phyloP scores from a whole-genome alignment of 1,284 basidiomycete genomes.

The Apiotrichum sp. region DNA sequence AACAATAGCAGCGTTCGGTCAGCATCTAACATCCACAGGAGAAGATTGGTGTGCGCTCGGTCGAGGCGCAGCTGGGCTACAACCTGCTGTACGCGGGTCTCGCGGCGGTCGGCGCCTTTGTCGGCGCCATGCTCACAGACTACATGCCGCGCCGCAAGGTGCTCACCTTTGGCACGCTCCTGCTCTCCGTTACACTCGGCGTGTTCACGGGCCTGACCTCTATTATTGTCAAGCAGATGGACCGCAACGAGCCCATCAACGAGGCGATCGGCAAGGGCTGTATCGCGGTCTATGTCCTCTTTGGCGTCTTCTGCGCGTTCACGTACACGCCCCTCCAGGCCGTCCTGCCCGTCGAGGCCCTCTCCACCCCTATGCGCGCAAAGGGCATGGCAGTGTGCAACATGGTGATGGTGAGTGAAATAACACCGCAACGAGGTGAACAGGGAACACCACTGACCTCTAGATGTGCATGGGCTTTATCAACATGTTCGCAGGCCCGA shows the following conservation, averaged over 20 bases:
- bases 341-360: conserved; percentile 55
- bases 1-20: too few relatives aligned
- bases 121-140: conserved; percentile 9
- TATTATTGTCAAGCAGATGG: background rate
- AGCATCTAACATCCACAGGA: background rate
- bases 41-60: conserved; percentile 21
- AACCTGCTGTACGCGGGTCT: conserved; percentile 54
- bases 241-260: conserved; percentile 33
- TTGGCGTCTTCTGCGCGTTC: conserved; percentile 4
- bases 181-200: background rate
- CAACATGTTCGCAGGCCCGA: conserved; percentile 25
- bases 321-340: conserved; percentile 49
- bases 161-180: background rate
- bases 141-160: conserved; percentile 9
- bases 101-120: conserved; percentile 51
- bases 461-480: conserved; percentile 19
- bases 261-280: background rate
- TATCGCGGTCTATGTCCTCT: conserved; percentile 2
- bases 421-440: too few relatives aligned
- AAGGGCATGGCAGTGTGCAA: conserved; percentile 60
- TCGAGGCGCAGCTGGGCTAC: conserved; percentile 47
- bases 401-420: conserved; percentile 29
- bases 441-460: conserved; percentile 5
- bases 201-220: conserved; percentile 3
- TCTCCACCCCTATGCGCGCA: conserved; percentile 56